A percentile compares a stretch with the other conserved stretches of the same genome.
Evolutionary conservation across 2,329 filamentous ascomycete genomes (phyloP).

Genomic region (Ceratocystis lukuohia): DNA sequence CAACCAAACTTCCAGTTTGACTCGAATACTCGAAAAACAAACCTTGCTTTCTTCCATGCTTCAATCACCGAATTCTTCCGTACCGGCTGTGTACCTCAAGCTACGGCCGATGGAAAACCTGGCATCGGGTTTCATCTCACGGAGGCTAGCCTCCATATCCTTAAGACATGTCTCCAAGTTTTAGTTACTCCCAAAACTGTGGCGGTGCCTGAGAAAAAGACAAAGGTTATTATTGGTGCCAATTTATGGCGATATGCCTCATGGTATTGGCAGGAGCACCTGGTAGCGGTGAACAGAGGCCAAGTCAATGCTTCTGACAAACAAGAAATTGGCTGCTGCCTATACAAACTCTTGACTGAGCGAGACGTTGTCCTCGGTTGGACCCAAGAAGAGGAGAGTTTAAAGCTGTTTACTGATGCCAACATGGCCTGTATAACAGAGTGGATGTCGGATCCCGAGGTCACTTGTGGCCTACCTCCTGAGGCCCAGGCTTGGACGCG

Average conservation of each 20-base stretch:
- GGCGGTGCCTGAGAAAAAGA: neutral
- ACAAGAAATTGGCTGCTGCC: conserved; percentile 25
- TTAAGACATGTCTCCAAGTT: conserved; percentile 30
- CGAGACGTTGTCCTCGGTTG: conserved; percentile 29
- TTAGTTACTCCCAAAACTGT: conserved; percentile 26
- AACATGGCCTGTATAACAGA: conserved; percentile 28
- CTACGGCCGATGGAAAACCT: conserved; percentile 17
- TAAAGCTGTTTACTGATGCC: conserved; percentile 30
- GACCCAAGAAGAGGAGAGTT: conserved; percentile 32
- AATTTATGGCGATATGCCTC: conserved; percentile 28
- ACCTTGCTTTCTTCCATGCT: conserved; percentile 28
- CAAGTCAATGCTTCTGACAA: conserved; percentile 25
- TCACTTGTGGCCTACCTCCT: conserved; percentile 24
- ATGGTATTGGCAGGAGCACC: conserved; percentile 35
- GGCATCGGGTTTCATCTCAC: conserved; percentile 28
- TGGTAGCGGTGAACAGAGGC: conserved; percentile 26
- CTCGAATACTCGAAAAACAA: conserved; percentile 31
- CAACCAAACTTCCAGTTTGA: conserved; percentile 29
- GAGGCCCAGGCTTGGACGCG: conserved; percentile 27
- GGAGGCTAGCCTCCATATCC: conserved; percentile 28
- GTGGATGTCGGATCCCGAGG: conserved; percentile 29
- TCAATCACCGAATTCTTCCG: conserved; percentile 19
- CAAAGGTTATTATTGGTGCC: conserved; percentile 11
- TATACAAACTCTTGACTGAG: conserved; percentile 30
- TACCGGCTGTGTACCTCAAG: conserved; percentile 9